Conservation (phyloP, 2,329 filamentous ascomycete genomes). For the Zymoseptoria ardabiliae region DNA sequence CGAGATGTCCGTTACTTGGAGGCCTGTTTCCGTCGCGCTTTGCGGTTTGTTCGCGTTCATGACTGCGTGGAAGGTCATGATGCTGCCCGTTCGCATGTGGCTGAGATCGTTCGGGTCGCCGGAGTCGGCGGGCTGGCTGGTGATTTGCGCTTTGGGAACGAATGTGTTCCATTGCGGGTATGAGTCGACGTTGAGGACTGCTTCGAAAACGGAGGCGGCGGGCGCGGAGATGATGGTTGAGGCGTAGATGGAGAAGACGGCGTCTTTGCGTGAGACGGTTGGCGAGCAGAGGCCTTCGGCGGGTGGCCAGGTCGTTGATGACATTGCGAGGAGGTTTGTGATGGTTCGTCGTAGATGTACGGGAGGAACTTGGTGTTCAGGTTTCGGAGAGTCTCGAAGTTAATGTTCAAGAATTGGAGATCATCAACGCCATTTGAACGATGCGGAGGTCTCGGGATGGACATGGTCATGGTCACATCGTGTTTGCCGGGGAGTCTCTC, state of each 20-base stretch:
- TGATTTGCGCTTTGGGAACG: conserved; percentile 35
- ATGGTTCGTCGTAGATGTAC: background rate
- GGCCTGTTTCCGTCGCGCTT: conserved; percentile 11
- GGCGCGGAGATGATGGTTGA: conserved; percentile 33
- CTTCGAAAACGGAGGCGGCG: conserved; percentile 34
- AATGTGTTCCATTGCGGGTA: conserved; percentile 41
- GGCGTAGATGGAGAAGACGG: conserved; percentile 15
- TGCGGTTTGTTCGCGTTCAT: conserved; percentile 24
- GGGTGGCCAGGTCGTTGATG: conserved; percentile 17
- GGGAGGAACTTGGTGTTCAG: background rate
- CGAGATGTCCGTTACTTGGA: conserved; percentile 22
- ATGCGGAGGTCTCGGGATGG: background rate
- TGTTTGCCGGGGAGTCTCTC: too few species aligned
- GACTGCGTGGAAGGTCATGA: conserved; percentile 21
- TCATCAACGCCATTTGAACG: background rate
- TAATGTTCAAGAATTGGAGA: background rate
- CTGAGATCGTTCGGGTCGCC: conserved; percentile 4
- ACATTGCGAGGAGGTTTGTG: background rate
- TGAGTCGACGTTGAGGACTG: conserved; percentile 35
- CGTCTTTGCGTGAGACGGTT: conserved; percentile 16
- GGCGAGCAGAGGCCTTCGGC: conserved; percentile 18
- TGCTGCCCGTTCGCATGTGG: conserved; percentile 11
- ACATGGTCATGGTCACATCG: background rate
- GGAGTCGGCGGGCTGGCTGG: conserved; percentile 7
- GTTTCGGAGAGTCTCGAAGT: background rate